phyloP scores from a whole-genome alignment of 1,139 yeast species.

The Pneumocystis sp. region DNA sequence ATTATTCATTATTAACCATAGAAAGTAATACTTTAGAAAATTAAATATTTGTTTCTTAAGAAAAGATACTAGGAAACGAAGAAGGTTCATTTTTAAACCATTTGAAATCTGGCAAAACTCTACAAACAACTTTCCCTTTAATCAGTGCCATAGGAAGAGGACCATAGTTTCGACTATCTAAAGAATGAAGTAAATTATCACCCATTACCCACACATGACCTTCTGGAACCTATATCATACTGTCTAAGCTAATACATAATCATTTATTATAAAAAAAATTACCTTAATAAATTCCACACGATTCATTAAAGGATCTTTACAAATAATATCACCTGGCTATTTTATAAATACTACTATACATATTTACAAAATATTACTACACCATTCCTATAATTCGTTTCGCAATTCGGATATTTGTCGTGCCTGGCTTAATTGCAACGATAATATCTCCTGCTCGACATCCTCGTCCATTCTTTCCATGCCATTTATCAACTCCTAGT shows the following conservation, averaged over 20 bases:
- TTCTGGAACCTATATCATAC: constrained; percentile 31
- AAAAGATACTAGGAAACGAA: neutral
- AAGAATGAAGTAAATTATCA: constrained; percentile 73
- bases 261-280: neutral
- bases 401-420: constrained; percentile 73
- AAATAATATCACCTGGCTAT: constrained; percentile 4
- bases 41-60: neutral
- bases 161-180: constrained; percentile 81
- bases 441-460: constrained; percentile 71
- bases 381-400: constrained; percentile 88
- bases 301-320: constrained; percentile 10
- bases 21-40: neutral
- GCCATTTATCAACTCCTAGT: constrained; percentile 57
- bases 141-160: constrained; percentile 77
- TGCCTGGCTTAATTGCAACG: constrained; percentile 81
- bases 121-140: constrained; percentile 50
- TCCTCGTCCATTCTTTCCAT: constrained; percentile 41
- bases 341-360: constrained; percentile 9
- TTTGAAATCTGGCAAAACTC: constrained; percentile 3
- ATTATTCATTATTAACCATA: neutral
- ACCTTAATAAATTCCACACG: constrained; percentile 36
- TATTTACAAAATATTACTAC: constrained; percentile 53
- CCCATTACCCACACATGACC: constrained; percentile 98
- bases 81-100: neutral
- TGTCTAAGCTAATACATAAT: neutral